These are phyloP conservation scores for Laburnicola sp. DNA, from an alignment of 2,329 filamentous ascomycete species.

Conservation along the genomic window DNA sequence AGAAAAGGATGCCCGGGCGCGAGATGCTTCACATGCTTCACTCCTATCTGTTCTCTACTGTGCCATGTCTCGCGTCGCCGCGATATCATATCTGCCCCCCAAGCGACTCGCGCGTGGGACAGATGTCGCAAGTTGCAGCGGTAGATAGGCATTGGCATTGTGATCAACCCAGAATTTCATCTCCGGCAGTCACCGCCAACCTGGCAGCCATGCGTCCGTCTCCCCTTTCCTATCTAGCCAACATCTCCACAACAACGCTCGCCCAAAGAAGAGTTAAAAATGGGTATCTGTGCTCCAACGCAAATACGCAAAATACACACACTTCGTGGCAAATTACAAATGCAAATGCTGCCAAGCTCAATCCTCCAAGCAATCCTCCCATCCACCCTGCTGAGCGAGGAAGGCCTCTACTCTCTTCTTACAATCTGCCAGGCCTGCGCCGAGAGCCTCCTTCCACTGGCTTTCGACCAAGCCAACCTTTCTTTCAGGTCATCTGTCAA, in stretches of 20 bases:
- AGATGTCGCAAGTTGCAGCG: no score
- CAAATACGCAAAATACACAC: constrained; percentile 24
- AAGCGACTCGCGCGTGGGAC: no score
- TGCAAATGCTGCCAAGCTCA: constrained; percentile 22
- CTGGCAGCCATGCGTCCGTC: not conserved
- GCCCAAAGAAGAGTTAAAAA: constrained; percentile 22
- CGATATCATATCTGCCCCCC: no score
- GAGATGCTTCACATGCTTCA: no score
- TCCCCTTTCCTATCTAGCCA: constrained; percentile 9
- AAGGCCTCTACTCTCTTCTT: constrained; percentile 74
- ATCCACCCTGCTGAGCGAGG: constrained; percentile 77
- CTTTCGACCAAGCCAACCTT: constrained; percentile 89
- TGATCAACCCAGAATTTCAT: not conserved
- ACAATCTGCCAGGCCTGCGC: constrained; percentile 71
- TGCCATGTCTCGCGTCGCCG: no score
- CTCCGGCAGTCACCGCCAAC: constrained; percentile 5
- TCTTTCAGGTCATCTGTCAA: constrained; percentile 89
- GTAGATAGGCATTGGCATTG: constrained; percentile 5
- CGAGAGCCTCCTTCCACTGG: constrained; percentile 88
- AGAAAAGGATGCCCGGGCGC: not conserved
- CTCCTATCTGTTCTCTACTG: no score
- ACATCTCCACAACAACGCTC: constrained; percentile 6
- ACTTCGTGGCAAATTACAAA: constrained; percentile 9
- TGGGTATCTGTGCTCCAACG: constrained; percentile 42
- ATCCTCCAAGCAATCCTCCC: constrained; percentile 68